Base-by-base conservation (phyloP, 108 stramenopile genomes). In the Nitzschia putrida region DNA sequence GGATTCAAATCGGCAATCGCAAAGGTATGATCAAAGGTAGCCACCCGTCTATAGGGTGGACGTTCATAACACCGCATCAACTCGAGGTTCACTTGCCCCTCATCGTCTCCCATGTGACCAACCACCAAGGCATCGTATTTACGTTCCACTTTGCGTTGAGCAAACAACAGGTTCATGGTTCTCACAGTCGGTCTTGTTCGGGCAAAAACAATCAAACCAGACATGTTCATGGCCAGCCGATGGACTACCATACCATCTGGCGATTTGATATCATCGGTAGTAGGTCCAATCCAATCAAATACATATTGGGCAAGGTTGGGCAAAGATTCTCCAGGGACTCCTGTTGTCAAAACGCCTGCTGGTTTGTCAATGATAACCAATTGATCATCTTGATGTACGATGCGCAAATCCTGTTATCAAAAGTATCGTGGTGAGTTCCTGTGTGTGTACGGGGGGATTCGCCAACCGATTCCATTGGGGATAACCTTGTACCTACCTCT, bases 221-320 rank as follows among this genome's bases (percentile, higher is more conserved):
- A 87, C 34, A 87, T 89, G 59, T 94, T 89, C 86, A 94, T 88
- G 10, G 86, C 89, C 73, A 94, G 67, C 68, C 92, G 74, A 71
- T 94, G 92, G 10, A 89, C 87, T 20, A 94, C 88, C 92, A 94
- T 94, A 72, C 82, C 87, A 75, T 94, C 87, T 53, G 80, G 83
- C 37, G 78, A 73, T 21, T 81, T 82, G 13, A 85, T 71, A 47
- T 87, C 82, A 24, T 66, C 81, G 8, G 84, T 85, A 3, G 18
- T 49, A 64, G 54, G 79, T 39, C 73, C 68, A 23, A 69, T n/a
- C 22, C 63, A 56, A 8, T 90, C 92, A 74, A 77, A 89, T 4
- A 91, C 90, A 43, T 83, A 68, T 47, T 85, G 69, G 18, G 85
- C 82, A 6, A 94, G 69, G 57, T 80, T 82, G 34, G 89, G 85